A percentile compares a stretch with the other conserved stretches of the same genome.
Conservation (phyloP, 2,329 filamentous ascomycete genomes). For the Pezicula radicicola region DNA sequence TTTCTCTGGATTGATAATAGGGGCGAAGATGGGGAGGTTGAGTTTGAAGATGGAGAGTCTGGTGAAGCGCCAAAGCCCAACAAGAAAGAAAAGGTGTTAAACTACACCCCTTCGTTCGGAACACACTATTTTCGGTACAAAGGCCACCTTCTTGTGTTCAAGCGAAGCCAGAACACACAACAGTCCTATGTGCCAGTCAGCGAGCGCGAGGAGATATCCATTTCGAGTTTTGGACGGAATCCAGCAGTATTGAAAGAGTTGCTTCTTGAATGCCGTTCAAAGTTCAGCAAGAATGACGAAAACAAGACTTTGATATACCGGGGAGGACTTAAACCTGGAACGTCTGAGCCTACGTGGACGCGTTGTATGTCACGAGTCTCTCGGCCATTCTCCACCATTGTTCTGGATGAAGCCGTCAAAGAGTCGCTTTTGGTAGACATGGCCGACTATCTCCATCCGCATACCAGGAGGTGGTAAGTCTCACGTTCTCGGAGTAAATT, state of each 20-base stretch:
- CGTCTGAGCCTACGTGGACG: conserved; percentile 51
- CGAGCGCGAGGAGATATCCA: conserved; percentile 55
- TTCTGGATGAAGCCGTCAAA: conserved; percentile 60
- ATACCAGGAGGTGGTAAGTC: conserved; percentile 60
- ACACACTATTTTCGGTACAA: conserved; percentile 68
- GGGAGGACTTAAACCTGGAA: conserved; percentile 40
- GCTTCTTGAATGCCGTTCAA: conserved; percentile 52
- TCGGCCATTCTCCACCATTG: conserved; percentile 63
- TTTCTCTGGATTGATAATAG: conserved; percentile 43
- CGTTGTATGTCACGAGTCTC: conserved; percentile 57
- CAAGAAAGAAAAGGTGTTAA: conserved; percentile 35
- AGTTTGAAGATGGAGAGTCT: conserved; percentile 20
- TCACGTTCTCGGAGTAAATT: no score
- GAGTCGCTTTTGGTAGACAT: conserved; percentile 57
- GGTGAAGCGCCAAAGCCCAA: conserved; percentile 30
- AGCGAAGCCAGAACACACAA: conserved; percentile 46
- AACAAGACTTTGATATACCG: conserved; percentile 65
- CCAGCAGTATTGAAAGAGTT: conserved; percentile 60
- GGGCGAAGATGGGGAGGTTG: conserved; percentile 41
- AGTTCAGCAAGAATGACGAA: conserved; percentile 55
- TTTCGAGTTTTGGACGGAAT: conserved; percentile 60
- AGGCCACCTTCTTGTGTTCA: conserved; percentile 54
- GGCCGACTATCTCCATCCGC: conserved; percentile 59
- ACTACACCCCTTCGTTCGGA: conserved; percentile 66
- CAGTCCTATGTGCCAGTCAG: conserved; percentile 39